Evolutionary conservation across 352 stramenopile genomes (phyloP), one percentile per base, ranked within the genome.

Genomic region (Globisporangium orthogonon): DNA sequence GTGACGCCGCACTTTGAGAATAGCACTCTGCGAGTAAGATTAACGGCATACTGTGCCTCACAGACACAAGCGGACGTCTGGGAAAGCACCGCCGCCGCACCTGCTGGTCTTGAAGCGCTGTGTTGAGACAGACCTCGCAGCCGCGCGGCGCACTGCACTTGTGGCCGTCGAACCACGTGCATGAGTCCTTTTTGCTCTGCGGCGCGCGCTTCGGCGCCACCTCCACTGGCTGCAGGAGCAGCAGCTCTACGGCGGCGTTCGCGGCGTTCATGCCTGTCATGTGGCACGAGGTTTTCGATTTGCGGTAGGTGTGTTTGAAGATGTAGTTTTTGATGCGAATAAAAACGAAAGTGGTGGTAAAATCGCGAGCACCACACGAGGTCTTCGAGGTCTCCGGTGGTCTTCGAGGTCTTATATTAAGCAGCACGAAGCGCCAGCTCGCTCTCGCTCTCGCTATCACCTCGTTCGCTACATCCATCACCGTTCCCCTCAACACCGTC

Each of bases 81-180:
- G 10, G 35, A 3, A 14, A 4, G 7, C 9, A 13, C 33, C 4
- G 43, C 50, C 4, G 33, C 1, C 47, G 50, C 30, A 61, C 55
- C 40, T 46, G 40, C 13, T 54, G 47, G 10, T 49, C 37, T 4
- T 28, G 41, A 1, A 58, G 18, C 15, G 43, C 40, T 3, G 39
- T 43, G 43, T 62, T 62, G 50, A 57, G 47, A 31, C 57, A 62
- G 15, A 30, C 43, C 14, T 62, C 49, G 50, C 57, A 62, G 3
- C 7, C n/a, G 49, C 52, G 49, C 11, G 57, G 57, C 30, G n/a
- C 15, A 33, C 40, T 62, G 57, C 57, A 62, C 39, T 50, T 50
- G 39, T 48, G 43, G 30, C 51, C 51, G 14, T 18, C 49, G 18
- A 44, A 40, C 56, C 56, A 61, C 39, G 48, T 61, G 50, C 56